These are phyloP conservation scores for Rubus parviflorus DNA, from an alignment of 306 rosid species.

Conservation along the genomic window DNA sequence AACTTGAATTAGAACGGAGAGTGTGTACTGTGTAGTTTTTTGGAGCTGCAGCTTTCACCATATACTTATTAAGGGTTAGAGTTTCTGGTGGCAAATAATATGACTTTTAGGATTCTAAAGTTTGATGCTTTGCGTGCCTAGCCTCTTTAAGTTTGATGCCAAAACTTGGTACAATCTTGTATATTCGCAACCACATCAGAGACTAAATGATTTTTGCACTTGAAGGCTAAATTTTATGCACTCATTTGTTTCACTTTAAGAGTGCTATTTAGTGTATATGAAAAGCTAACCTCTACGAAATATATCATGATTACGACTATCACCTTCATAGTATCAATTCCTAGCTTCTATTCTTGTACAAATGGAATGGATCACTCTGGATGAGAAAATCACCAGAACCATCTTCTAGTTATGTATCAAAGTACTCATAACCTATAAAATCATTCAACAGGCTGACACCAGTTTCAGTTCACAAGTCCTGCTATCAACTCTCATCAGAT, in stretches of 20 bases:
- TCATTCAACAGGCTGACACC: background rate
- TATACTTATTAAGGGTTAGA: background rate
- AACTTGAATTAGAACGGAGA: background rate
- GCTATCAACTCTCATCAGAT: background rate
- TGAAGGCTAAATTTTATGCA: background rate
- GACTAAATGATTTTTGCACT: background rate
- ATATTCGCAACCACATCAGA: background rate
- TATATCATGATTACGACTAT: background rate
- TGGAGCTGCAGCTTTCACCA: background rate
- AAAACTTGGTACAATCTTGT: background rate
- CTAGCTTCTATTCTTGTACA: background rate
- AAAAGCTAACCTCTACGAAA: background rate
- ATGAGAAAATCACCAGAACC: background rate
- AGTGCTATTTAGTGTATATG: background rate
- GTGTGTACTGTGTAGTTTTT: background rate
- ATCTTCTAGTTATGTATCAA: background rate
- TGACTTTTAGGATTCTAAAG: background rate
- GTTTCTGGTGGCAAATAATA: background rate
- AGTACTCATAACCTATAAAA: background rate
- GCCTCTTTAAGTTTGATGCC: background rate
- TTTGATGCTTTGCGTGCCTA: background rate
- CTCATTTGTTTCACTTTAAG: background rate
- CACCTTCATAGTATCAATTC: background rate
- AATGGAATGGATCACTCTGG: background rate
- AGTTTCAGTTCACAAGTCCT: background rate